Base-by-base conservation (phyloP, 495 filamentous ascomycete genomes). In the Xanthoparmelia taractica region DNA sequence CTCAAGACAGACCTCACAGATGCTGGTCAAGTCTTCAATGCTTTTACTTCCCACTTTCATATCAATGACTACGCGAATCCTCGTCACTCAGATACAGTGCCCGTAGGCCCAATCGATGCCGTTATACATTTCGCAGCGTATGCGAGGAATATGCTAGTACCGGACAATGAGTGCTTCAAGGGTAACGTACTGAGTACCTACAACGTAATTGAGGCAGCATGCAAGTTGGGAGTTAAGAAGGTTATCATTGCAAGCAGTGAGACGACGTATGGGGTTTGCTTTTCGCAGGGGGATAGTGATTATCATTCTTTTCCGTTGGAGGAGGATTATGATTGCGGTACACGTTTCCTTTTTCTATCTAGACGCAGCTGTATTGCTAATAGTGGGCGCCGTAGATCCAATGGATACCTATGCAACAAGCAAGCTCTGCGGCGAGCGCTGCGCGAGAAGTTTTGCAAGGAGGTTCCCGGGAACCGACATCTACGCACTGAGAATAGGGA, bases 41-140 rank as follows among this genome's bases (percentile, higher is more conserved):
- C 81, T 40, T 67, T 86, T 5, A 78, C 78, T 23, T 80, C 78
- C 3, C 81, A 84, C 67, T 86, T 84, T 72, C 73, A 79, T 68
- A 74, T 82, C 58, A 66, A 75, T 36, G 75, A 80, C 40, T 83
- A 76, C 74, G 77, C 74, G 57, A 69, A 57, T 57, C 77, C 67
- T 63, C 69, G 59, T 48, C 71, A 68, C 43, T 74, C 73, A 23
- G 71, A 57, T 6, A 61, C 61, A 23, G 52, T 66, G 43, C 60
- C 63, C 47, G 69, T 68, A n/a, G 58, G 64, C 7, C 70, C 79
- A 18, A 82, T 83, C 0, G 82, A 84, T 68, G 83, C 79, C 0
- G 79, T 87, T 15, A 84, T 86, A 56, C 83, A 87, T 67, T 80
- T 86, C 29, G 84, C 82, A 8, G 82, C 81, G 6, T 81, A 82